phyloP scores from a whole-genome alignment of 1,284 basidiomycete genomes.

The Fomitopsis betulina region DNA sequence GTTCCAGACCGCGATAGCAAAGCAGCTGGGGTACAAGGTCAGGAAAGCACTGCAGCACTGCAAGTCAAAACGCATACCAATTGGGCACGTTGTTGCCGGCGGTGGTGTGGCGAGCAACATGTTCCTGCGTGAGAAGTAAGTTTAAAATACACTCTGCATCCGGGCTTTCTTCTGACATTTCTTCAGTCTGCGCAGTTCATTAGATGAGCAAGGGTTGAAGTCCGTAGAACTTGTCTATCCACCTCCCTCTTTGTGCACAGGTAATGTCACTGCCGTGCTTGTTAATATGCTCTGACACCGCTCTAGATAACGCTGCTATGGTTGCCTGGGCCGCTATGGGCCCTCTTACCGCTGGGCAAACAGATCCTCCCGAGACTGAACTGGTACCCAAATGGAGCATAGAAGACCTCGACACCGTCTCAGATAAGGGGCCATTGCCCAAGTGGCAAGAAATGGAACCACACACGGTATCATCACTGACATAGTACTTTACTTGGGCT shows the following conservation, averaged over 20 bases:
- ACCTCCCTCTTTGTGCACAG: constrained; percentile 77
- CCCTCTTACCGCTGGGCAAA: constrained; percentile 62
- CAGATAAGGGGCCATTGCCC: neutral
- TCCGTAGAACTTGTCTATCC: constrained; percentile 55
- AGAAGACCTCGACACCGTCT: constrained; percentile 39
- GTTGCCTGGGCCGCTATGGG: constrained; percentile 87
- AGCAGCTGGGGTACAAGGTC: constrained; percentile 76
- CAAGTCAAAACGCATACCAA: constrained; percentile 31
- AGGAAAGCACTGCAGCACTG: constrained; percentile 53
- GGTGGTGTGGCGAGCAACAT: constrained; percentile 90
- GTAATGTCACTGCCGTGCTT: constrained; percentile 31
- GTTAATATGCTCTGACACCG: neutral
- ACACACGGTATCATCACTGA: neutral
- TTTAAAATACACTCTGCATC: neutral
- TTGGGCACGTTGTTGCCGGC: constrained; percentile 70
- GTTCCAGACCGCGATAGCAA: constrained; percentile 72
- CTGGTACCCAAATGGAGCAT: constrained; percentile 68
- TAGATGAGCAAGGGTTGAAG: constrained; percentile 31
- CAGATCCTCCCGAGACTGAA: constrained; percentile 61
- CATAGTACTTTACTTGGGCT: neutral
- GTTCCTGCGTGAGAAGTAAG: constrained; percentile 62
- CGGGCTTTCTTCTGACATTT: neutral
- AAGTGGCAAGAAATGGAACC: neutral
- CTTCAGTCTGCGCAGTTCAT: constrained; percentile 38
- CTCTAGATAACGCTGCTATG: constrained; percentile 92